Base-by-base conservation (phyloP, 768 basidiomycete genomes). In the Lactarius indigo region DNA sequence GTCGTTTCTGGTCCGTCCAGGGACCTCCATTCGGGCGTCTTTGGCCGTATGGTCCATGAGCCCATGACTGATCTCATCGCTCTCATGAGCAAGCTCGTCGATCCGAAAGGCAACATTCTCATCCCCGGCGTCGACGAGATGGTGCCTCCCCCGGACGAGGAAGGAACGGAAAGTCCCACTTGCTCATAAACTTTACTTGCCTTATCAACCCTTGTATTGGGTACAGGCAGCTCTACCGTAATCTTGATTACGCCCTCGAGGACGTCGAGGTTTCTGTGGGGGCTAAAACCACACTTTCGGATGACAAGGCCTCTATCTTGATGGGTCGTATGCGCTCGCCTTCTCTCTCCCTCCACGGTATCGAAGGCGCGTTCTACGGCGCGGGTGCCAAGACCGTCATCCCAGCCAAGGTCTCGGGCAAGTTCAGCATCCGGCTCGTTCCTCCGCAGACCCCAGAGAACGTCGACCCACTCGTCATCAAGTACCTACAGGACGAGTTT, bases 271-370 rank as follows among this genome's bases (percentile, higher is more conserved):
- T 83, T 59, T 82, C 90, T 2, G 88, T 87, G 18, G 94, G 94
- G n/a, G 91, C 81, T 10, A 73, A 83, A 70, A 87, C 93, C 70
- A 87, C 90, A 2, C 74, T 97, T 28, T 88, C 87, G 2, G 79
- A 84, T 5, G 88, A 95, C 75, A 96, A 94, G 75, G 87, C 87
- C 35, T 75, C 79, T 12, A 85, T 90, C 26, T 80, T 98, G 44
- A 98, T 96, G 95, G 93, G 91, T 44, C 87, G 94, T 71, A 98
- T 98, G 96, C 86, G 94, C 39, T 81, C 85, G 71, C 92, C 96
- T 2, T 90, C 89, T 65, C 83, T 98, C 68, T 95, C 93, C 2
- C 78, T 98, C 30, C 96, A 98, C 75, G 96, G 96, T 13, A 96
- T 98, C 72, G 92, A 97, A 77, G 95, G 96, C 58, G 96, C 95